Percentiles rank a stretch among this genome's conserved stretches.
These are phyloP conservation scores for Solanum chacoense DNA, from an alignment of 305 asterid genomes.

Conservation along the genomic window DNA sequence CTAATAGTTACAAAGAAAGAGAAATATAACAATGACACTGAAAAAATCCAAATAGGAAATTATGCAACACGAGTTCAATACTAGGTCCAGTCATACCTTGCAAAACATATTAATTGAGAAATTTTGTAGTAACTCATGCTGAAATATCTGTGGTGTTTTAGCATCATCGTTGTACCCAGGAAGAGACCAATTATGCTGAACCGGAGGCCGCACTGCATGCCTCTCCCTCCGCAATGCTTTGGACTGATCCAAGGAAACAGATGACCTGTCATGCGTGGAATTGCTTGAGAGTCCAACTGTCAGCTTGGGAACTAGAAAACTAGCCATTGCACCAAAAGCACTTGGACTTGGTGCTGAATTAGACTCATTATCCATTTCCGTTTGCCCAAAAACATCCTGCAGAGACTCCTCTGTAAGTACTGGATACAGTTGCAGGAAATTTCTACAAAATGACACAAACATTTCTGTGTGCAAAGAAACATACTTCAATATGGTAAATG, in stretches of 20 bases:
- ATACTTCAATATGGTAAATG: constrained; percentile 80
- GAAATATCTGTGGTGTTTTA: constrained; percentile 82
- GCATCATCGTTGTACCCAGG: constrained; percentile 43
- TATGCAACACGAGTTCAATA: neutral
- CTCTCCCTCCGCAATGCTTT: constrained; percentile 64
- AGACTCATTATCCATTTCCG: constrained; percentile 48
- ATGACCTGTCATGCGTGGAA: constrained; percentile 57
- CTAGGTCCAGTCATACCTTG: constrained; percentile 46
- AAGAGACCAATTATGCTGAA: constrained; percentile 91
- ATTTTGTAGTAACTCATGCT: constrained; percentile 96
- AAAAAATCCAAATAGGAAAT: neutral
- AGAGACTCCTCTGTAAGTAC: constrained; percentile 9
- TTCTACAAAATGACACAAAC: neutral
- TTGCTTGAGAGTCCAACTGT: constrained; percentile 63
- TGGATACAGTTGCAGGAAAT: neutral
- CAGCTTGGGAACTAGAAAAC: constrained; percentile 87
- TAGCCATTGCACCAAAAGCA: constrained; percentile 96
- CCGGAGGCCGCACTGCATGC: constrained; percentile 96
- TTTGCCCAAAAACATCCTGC: constrained; percentile 85
- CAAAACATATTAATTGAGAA: constrained; percentile 92
- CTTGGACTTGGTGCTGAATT: constrained; percentile 47
- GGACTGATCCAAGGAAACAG: constrained; percentile 52
- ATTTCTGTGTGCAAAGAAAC: constrained; percentile 6
- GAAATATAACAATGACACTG: neutral
- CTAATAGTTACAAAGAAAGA: neutral